Evolutionary conservation across 2,329 filamentous ascomycete genomes (phyloP).

Genomic region (Parafenestella ontariensis): DNA sequence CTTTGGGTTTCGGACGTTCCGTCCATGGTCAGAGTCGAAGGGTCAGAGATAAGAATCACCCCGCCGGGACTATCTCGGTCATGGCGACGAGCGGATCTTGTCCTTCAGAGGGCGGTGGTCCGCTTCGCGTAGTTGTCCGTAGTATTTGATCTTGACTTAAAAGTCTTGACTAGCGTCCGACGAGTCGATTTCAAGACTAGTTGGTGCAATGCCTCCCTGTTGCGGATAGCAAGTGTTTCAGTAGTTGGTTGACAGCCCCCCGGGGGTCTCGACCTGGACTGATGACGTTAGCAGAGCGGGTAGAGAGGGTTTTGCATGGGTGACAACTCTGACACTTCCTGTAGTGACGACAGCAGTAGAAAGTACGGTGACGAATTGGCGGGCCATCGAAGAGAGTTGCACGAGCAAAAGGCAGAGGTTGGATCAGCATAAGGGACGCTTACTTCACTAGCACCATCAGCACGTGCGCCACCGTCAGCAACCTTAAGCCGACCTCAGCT

Average conservation of each 20-base stretch:
- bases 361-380: not conserved
- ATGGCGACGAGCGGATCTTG: not conserved
- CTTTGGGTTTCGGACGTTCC: not conserved
- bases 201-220: not conserved
- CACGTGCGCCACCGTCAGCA: not conserved
- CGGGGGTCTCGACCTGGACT: not conserved
- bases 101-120: not conserved
- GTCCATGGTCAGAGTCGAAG: too few species aligned
- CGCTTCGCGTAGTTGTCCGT: not conserved
- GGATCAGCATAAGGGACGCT: not conserved
- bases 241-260: too few species aligned
- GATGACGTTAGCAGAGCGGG: not conserved
- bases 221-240: not conserved
- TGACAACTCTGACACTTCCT: not conserved
- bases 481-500: not conserved
- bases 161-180: conserved; percentile 8
- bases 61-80: not conserved
- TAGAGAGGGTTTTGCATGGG: not conserved
- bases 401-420: not conserved
- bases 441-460: not conserved
- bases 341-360: not conserved
- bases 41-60: not conserved
- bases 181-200: conserved; percentile 1
- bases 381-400: not conserved
- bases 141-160: too few species aligned